Evolutionary conservation across 306 rosid genomes (phyloP), one percentile per base, ranked within the genome.

Genomic region (Sicyos baderoa): DNA sequence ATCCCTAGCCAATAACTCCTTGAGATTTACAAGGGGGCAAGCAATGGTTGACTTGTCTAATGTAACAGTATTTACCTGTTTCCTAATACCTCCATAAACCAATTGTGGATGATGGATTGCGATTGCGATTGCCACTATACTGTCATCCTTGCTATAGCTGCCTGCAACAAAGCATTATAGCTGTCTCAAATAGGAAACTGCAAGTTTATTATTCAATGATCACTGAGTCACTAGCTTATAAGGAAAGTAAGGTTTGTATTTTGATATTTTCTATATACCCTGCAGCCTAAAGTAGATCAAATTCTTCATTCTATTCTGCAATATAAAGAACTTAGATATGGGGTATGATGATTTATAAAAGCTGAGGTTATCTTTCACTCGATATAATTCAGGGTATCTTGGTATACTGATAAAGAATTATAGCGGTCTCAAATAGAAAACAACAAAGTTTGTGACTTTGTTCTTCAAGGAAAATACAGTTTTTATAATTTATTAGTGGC

Each of bases 41-140:
- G 42, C 22, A 47, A 66, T 22, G 44, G 27, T 12, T 15, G 15
- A 48, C 54, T 3, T 23, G 19, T 23, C 54, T 21, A 42, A 63
- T 47, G 55, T 21, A 66, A 19, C 22, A 2, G 53, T 64, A 18
- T 40, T 40, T 18, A 3, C 51, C 4, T 40, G 48, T 16, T 61
- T 37, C 50, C 16, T 17, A 16, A 2, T n/a, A 45, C 29, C 51
- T 40, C 69, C 69, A 27, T 62, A 21, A 21, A n/a, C 67, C 69
- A 62, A 62, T 17, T 59, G 21, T 61, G 13, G 14, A 62, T 62
- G 49, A 15, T 55, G 61, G 61, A 21, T 55, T n/a, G n/a, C n/a
- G n/a, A n/a, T n/a, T n/a, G n/a, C n/a, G n/a, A n/a, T n/a, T 21
- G 61, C 68, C 68, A 17, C 25, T 62, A 2, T 40, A 6, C 5